Base-by-base conservation (phyloP, 768 basidiomycete species). In the Podaxis mareebaensis region DNA sequence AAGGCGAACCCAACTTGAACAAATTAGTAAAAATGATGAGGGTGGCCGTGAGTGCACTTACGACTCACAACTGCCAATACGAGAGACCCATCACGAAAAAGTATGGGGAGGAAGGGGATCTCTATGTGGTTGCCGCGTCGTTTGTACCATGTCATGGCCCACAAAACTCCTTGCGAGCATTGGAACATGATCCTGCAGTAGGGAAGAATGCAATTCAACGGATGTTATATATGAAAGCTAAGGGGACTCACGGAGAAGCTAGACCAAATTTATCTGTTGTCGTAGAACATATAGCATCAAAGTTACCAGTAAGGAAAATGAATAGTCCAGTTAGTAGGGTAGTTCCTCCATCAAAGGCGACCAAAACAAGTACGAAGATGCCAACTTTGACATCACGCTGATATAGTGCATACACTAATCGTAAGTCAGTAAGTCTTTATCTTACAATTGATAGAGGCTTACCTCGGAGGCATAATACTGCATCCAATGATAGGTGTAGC, bases 81-180 rank as follows among this genome's bases (percentile, higher is more conserved):
- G 8, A 53, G 15, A 26, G 33, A 15, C n/a, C 53, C 28, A 53
- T 53, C 53, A 15, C 33, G 53, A 17, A 53, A 53, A 11, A 53
- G 33, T 4, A n/a, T 20, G 26, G 30, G 28, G 17, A 30, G 53
- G 17, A 30, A 10, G 3, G 53, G 28, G 30, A 36, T 3, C 7
- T 30, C 26, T 12, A 12, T 15, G 12, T 4, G 53, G 30, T 30
- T 15, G 30, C 30, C 15, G 5, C 53, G 53, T 15, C 30, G 15
- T 30, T 53, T 53, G 53, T 53, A 53, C 53, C 53, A 53, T 15
- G n/a, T 36, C 26, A 53, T 26, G n/a, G 17, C 53, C 53, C 53
- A 53, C 28, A 30, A 28, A 5, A 58, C 30, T 13, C 24, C 26
- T 26, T 58, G 56, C 11, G 24, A 46, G 26, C 13, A 42, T 17